Evolutionary conservation across 2,329 filamentous ascomycete species (phyloP).

Genomic region (Chaetomiaceae sp.): DNA sequence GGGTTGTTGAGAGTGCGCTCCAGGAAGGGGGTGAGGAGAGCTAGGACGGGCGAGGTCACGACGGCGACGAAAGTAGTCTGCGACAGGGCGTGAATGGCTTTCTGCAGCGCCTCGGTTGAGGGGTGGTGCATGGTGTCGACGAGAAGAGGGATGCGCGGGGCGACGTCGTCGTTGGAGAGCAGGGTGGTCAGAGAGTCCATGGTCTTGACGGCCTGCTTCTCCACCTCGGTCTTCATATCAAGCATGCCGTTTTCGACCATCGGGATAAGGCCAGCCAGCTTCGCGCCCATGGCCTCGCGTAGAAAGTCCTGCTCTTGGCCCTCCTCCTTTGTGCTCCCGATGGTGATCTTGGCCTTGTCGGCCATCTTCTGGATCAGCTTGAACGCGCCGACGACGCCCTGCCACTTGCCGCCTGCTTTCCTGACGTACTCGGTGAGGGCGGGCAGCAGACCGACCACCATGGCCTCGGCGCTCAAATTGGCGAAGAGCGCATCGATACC

Average conservation of each 20-base stretch:
- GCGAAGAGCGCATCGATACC: conserved; percentile 84
- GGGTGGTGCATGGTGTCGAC: conserved; percentile 95
- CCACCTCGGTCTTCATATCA: conserved; percentile 83
- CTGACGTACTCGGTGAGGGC: conserved; percentile 69
- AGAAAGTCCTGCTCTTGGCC: conserved; percentile 84
- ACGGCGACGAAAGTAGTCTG: conserved; percentile 98
- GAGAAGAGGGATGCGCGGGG: conserved; percentile 83
- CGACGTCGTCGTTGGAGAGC: conserved; percentile 94
- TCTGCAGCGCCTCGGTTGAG: conserved; percentile 80
- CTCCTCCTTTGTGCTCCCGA: conserved; percentile 74
- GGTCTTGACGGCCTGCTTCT: conserved; percentile 84
- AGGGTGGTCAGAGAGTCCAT: conserved; percentile 89
- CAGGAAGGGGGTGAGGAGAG: conserved; percentile 87
- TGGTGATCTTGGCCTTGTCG: conserved; percentile 83
- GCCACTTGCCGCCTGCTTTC: conserved; percentile 92
- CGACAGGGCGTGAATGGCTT: conserved; percentile 93
- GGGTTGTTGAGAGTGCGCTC: conserved; percentile 93
- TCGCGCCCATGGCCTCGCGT: conserved; percentile 83
- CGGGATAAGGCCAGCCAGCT: conserved; percentile 81
- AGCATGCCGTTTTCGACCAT: conserved; percentile 92
- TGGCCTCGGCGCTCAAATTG: conserved; percentile 73
- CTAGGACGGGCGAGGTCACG: conserved; percentile 91
- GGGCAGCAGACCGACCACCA: conserved; percentile 78
- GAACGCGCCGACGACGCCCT: conserved; percentile 84
- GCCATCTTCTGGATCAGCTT: conserved; percentile 88